Evolutionary conservation across 139 green algal genomes (phyloP), one percentile per base, ranked within the genome.

Genomic region (Chlorella vulgaris): DNA sequence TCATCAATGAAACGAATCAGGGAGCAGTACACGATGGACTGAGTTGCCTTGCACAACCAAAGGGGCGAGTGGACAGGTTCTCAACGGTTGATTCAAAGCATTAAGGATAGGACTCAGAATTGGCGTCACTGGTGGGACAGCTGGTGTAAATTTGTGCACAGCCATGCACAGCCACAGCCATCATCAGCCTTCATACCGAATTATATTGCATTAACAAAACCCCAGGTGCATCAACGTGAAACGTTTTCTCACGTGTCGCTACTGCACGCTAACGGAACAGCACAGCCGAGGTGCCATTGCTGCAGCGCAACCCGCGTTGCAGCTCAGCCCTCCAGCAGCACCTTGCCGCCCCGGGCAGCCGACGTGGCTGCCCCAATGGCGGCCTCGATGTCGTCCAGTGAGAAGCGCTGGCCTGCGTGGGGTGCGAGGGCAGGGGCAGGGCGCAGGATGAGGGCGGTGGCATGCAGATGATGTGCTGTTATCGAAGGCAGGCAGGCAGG

Each of bases 301-400:
- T 22, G 36, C 38, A 31, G 21, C 6, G 35, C 21, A 26, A n/a
- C 10, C 8, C 7, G 36, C 24, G 6, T 38, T 0, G 0, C 69
- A 8, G 3, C 39, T 76, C 65, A 88, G 40, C 80, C 84, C 69
- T 85, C 84, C 43, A 89, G 51, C 29, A 89, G 71, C 28, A 88
- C 73, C 68, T 89, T 89, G 73, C 83, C 83, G n/a, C 83, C 83
- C n/a, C 86, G 78, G 0, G 58, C 86, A 10, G 60, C 38, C 0
- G 38, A 18, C 40, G 47, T 74, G n/a, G 83, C 75, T 19, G 67
- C 51, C 2, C 42, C 47, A 21, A 88, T 39, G 19, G 86, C 86
- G 4, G 83, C 73, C 31, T 18, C 43, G 21, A 71, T 71, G 29
- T 80, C 18, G 7, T 89, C 74, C 39, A 89, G 73, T 0, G 86